A percentile compares a stretch with the other conserved stretches of the same genome.
Evolutionary conservation across 495 filamentous ascomycete species (phyloP).

Genomic region (Tuber aestivum): DNA sequence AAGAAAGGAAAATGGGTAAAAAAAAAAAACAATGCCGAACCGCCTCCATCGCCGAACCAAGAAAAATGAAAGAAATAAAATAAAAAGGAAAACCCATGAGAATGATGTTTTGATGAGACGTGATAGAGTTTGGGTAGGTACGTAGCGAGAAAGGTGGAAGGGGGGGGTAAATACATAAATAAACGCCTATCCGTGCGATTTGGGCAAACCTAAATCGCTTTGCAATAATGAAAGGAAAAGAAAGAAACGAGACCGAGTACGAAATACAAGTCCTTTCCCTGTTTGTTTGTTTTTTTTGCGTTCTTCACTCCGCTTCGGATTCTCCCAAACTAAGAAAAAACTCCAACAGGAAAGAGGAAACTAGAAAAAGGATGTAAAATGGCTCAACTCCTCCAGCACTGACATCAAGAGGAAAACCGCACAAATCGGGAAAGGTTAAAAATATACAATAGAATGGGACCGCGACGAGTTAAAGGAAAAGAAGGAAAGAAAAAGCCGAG

Average conservation of each 20-base stretch:
- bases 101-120: not conserved
- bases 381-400: not conserved
- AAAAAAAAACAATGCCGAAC: not conserved
- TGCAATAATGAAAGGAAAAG: not conserved
- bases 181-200: constrained; percentile 1
- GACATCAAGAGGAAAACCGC: not conserved
- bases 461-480: not conserved
- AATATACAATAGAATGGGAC: constrained; percentile 5
- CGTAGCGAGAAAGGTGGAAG: not conserved
- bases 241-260: not conserved
- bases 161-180: not conserved
- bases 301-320: not conserved
- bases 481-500: not conserved
- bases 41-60: not conserved
- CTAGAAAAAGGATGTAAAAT: not conserved
- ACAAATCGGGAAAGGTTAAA: constrained; percentile 1
- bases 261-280: not conserved
- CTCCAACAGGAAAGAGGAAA: constrained; percentile 1
- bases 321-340: constrained; percentile 2
- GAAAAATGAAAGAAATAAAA: not conserved
- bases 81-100: not conserved
- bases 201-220: not conserved
- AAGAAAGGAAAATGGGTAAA: not conserved
- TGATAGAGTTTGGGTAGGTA: not conserved
- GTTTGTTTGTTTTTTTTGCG: not conserved